A percentile compares a stretch with the other conserved stretches of the same genome.
Evolutionary conservation across 441 rosid genomes (phyloP).

Genomic region (Capsella rubella): DNA sequence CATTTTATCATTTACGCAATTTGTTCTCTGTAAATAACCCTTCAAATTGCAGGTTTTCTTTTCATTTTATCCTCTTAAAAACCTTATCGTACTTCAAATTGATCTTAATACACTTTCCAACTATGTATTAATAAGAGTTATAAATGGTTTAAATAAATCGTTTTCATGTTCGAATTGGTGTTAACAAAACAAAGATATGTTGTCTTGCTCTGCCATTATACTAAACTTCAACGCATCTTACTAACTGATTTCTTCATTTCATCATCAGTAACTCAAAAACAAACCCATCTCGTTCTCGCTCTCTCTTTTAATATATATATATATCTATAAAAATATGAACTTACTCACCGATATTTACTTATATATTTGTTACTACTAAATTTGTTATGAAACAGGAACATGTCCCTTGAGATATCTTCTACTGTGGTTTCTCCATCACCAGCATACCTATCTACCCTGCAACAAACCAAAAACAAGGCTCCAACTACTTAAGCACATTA

Average conservation of each 20-base stretch:
- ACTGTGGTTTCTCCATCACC: conserved; percentile 39
- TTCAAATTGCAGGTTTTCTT: no score
- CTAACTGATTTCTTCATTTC: conserved; percentile 28
- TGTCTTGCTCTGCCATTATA: neutral
- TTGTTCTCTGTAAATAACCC: no score
- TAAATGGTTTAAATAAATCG: neutral
- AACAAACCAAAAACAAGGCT: conserved; percentile 41
- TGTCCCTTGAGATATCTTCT: conserved; percentile 22
- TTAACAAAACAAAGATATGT: neutral
- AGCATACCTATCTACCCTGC: conserved; percentile 44
- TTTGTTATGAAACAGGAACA: conserved; percentile 38
- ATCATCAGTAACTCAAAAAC: conserved; percentile 32
- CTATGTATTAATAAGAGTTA: neutral
- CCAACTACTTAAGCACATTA: conserved; percentile 22
- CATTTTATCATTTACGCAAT: no score
- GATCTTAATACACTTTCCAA: neutral
- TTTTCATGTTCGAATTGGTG: neutral
- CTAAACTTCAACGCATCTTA: conserved; percentile 7
- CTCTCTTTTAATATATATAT: neutral
- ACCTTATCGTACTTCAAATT: neutral
- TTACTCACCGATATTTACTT: conserved; percentile 38
- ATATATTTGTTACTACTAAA: conserved; percentile 22
- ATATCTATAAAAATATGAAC: conserved; percentile 13
- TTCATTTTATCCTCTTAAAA: neutral
- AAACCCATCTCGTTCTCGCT: neutral